A percentile compares a stretch with the other conserved stretches of the same genome.
These are phyloP conservation scores for Chaetomiaceae sp. DNA, from an alignment of 2,329 filamentous ascomycete species.

Conservation along the genomic window DNA sequence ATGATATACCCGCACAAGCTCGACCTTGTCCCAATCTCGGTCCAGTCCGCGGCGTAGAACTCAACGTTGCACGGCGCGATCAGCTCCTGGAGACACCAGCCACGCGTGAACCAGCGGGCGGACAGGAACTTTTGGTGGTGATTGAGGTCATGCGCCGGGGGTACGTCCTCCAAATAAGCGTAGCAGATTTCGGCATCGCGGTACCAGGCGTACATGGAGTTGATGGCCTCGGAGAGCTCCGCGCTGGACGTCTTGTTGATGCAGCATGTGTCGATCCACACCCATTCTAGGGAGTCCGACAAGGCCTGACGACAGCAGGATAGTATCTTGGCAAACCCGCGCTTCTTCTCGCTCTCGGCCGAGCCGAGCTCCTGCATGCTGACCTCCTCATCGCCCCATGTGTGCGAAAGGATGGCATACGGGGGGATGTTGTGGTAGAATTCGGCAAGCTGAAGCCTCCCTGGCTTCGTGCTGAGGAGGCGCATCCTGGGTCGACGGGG, in stretches of 20 bases:
- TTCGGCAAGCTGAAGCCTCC: background rate
- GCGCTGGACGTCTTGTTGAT: constrained; percentile 8
- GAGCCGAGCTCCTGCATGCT: background rate
- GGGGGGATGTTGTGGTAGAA: constrained; percentile 4
- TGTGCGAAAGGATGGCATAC: constrained; percentile 12
- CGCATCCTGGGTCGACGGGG: constrained; percentile 1
- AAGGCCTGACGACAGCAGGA: background rate
- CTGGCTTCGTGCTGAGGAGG: background rate
- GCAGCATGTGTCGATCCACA: constrained; percentile 12
- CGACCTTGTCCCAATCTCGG: background rate
- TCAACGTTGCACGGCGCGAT: background rate
- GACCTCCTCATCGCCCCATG: constrained; percentile 6
- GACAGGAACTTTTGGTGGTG: background rate
- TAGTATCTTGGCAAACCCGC: constrained; percentile 2
- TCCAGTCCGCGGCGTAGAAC: background rate
- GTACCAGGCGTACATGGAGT: constrained; percentile 10
- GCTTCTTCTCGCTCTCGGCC: background rate
- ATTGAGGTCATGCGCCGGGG: too few species aligned
- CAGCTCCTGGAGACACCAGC: constrained; percentile 12
- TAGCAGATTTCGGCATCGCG: constrained; percentile 1
- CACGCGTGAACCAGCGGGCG: constrained; percentile 7
- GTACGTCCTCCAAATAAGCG: constrained; percentile 4
- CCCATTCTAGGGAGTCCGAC: background rate
- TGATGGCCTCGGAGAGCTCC: constrained; percentile 7
- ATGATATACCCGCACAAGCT: background rate